Evolutionary conservation across 306 rosid species (phyloP).

Genomic region (Gastrolobium bilobum): DNA sequence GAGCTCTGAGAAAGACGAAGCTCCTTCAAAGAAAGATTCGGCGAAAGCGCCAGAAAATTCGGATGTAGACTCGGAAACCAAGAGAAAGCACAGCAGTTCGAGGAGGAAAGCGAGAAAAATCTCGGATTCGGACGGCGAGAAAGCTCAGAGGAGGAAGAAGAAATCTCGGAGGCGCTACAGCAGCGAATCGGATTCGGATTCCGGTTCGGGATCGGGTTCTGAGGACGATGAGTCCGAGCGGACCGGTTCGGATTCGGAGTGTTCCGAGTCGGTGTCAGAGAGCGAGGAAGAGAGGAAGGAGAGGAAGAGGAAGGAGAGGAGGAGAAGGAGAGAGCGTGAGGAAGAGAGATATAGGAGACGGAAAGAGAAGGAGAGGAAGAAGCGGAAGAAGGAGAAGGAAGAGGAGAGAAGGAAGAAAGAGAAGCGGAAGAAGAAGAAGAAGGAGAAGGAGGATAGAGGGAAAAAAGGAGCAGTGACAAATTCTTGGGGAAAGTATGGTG

Average conservation of each 20-base stretch:
- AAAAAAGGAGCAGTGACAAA: conserved; percentile 89
- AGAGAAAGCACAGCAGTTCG: conserved; percentile 53
- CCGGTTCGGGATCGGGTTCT: conserved; percentile 48
- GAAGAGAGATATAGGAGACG: conserved; percentile 44
- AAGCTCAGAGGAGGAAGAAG: conserved; percentile 53
- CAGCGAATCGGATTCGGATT: conserved; percentile 59
- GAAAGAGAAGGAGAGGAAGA: conserved; percentile 54
- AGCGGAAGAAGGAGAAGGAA: conserved; percentile 50
- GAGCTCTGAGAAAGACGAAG: conserved; percentile 49
- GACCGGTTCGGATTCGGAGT: conserved; percentile 48
- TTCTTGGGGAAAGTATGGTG: conserved; percentile 90
- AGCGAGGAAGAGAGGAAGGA: conserved; percentile 57
- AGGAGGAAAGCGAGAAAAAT: conserved; percentile 61
- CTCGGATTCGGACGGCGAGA: conserved; percentile 58
- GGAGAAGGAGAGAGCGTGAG: conserved; percentile 44
- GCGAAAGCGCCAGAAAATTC: conserved; percentile 52
- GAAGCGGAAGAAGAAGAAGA: conserved; percentile 62
- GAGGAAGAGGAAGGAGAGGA: conserved; percentile 47
- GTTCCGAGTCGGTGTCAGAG: conserved; percentile 60
- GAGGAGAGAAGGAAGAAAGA: conserved; percentile 55
- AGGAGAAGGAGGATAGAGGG: conserved; percentile 80
- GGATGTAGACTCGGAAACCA: conserved; percentile 46
- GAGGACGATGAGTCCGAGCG: conserved; percentile 19
- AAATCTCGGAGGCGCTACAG: conserved; percentile 65
- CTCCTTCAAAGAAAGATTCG: conserved; percentile 51